phyloP scores from a whole-genome alignment of 2,329 filamentous ascomycete species.

The Arthrobotrys sphaeroides region DNA sequence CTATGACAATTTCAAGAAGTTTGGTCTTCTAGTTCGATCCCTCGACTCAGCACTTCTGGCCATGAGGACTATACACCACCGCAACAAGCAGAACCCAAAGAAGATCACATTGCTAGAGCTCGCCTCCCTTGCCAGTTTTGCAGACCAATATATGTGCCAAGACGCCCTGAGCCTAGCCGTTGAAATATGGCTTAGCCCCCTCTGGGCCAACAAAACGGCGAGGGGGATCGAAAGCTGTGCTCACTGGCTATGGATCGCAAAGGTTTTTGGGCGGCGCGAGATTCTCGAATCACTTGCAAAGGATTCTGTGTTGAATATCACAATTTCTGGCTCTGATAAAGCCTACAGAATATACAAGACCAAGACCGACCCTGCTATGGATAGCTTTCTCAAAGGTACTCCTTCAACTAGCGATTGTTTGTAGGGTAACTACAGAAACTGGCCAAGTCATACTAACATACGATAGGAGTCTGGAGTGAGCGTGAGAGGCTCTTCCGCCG shows the following conservation, averaged over 20 bases:
- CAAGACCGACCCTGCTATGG: neutral
- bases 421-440: no score
- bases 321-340: no score
- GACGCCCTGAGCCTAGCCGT: neutral
- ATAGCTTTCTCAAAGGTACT: neutral
- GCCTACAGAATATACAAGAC: neutral
- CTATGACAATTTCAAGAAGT: neutral
- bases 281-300: constrained; percentile 1
- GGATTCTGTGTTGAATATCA: neutral
- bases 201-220: neutral
- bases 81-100: constrained; percentile 5
- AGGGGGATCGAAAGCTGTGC: neutral
- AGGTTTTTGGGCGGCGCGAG: neutral
- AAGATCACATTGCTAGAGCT: neutral
- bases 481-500: neutral
- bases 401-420: no score
- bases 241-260: constrained; percentile 9
- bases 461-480: neutral
- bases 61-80: constrained; percentile 24
- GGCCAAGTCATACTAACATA: no score
- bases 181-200: neutral
- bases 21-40: neutral
- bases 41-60: neutral
- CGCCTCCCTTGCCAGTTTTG: constrained; percentile 11
- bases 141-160: constrained; percentile 7